Evolutionary conservation across 2,329 filamentous ascomycete genomes (phyloP).

Genomic region (Amylocarpus encephaloides): DNA sequence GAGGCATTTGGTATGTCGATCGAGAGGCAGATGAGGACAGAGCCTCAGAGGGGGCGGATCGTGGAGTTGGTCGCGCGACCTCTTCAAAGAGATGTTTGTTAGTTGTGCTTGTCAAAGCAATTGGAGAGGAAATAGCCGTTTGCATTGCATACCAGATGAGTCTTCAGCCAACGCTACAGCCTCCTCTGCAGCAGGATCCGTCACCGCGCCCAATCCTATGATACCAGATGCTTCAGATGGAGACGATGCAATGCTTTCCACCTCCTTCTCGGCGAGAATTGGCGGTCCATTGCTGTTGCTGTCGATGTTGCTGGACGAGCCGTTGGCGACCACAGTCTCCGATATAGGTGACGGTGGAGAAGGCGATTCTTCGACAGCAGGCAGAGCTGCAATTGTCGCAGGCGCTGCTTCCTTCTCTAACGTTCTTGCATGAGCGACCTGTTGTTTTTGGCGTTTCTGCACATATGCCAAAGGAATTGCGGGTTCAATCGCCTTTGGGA

Average conservation of each 20-base stretch:
- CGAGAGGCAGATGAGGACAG: slow-evolving; percentile 23
- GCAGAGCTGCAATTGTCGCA: slow-evolving; percentile 3
- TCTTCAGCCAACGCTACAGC: slow-evolving; percentile 13
- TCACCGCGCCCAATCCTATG: slow-evolving; percentile 1
- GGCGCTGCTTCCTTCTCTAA: slow-evolving; percentile 13
- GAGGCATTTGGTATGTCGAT: slow-evolving; percentile 39
- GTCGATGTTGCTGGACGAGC: slow-evolving; percentile 8
- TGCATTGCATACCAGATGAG: slow-evolving; percentile 18
- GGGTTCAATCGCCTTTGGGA: slow-evolving; percentile 26
- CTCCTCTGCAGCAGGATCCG: slow-evolving; percentile 14
- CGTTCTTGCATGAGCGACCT: slow-evolving; percentile 20
- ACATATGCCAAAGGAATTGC: slow-evolving; percentile 31
- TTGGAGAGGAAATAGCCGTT: background rate
- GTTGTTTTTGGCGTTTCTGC: slow-evolving; percentile 28
- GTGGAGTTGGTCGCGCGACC: slow-evolving; percentile 16
- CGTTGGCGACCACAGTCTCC: slow-evolving; percentile 15
- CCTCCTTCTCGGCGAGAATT: slow-evolving; percentile 5
- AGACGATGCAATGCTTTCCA: slow-evolving; percentile 7
- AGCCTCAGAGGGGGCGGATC: slow-evolving; percentile 21
- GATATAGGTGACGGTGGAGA: slow-evolving; percentile 9
- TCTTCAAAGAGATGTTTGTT: slow-evolving; percentile 4
- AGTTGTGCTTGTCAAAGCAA: background rate
- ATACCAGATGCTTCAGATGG: background rate
- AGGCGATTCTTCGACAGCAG: slow-evolving; percentile 9
- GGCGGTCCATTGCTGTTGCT: slow-evolving; percentile 1